These are phyloP conservation scores for Gelatoporia subvermispora DNA, from an alignment of 768 basidiomycete species.

Conservation along the genomic window DNA sequence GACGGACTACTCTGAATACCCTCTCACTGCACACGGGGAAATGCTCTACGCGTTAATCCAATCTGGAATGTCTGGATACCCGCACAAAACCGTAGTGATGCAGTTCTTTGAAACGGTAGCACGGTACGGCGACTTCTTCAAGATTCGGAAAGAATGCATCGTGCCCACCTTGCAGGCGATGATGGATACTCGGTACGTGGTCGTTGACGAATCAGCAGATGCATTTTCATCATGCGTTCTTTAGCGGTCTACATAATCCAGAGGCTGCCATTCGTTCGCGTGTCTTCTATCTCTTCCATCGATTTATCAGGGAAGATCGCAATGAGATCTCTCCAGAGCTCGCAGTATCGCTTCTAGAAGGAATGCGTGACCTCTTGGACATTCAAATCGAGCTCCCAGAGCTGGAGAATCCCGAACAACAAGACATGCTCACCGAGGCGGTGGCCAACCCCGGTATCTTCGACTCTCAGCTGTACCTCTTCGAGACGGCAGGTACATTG, in stretches of 20 bases:
- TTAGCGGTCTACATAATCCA: slow-evolving; percentile 81
- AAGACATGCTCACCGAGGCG: slow-evolving; percentile 74
- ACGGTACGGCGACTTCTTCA: slow-evolving; percentile 97
- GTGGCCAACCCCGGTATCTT: slow-evolving; percentile 69
- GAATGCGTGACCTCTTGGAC: slow-evolving; percentile 69
- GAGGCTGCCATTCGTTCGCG: slow-evolving; percentile 67
- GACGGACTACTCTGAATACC: slow-evolving; percentile 72
- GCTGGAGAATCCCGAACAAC: slow-evolving; percentile 63
- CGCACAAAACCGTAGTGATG: slow-evolving; percentile 77
- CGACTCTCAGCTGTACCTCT: slow-evolving; percentile 90
- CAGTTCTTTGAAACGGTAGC: slow-evolving; percentile 91
- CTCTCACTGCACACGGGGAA: slow-evolving; percentile 87
- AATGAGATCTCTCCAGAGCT: slow-evolving; percentile 74
- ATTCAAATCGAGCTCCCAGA: slow-evolving; percentile 77
- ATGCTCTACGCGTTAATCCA: slow-evolving; percentile 81
- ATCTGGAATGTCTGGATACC: slow-evolving; percentile 77
- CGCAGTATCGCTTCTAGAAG: slow-evolving; percentile 64
- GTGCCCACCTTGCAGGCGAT: slow-evolving; percentile 85
- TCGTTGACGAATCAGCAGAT: background rate
- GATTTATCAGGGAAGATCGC: slow-evolving; percentile 81
- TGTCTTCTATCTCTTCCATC: slow-evolving; percentile 87
- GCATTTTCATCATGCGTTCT: background rate
- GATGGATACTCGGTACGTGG: slow-evolving; percentile 70
- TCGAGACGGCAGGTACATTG: slow-evolving; percentile 85
- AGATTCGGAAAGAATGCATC: slow-evolving; percentile 84